Conservation (phyloP, 1,139 yeast genomes). For the Debaryomyces sp. region DNA sequence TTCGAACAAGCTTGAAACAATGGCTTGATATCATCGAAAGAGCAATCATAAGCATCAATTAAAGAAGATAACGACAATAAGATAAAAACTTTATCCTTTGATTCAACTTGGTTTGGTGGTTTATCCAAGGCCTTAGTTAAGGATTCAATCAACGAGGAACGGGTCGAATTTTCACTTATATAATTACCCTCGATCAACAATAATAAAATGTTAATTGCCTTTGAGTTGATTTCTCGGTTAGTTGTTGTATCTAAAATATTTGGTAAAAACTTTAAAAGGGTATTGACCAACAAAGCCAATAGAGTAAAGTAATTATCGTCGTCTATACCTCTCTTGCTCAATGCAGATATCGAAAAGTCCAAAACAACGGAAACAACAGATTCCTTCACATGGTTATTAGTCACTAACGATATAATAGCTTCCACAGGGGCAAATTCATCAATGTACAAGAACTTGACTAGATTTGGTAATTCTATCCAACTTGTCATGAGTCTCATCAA, state of each 20-base stretch:
- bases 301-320: constrained; percentile 51
- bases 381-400: constrained; percentile 63
- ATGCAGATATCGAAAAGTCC: constrained; percentile 54
- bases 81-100: constrained; percentile 59
- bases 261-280: constrained; percentile 55
- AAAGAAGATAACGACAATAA: constrained; percentile 60
- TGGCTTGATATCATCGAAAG: constrained; percentile 53
- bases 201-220: constrained; percentile 56
- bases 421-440: constrained; percentile 58
- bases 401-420: constrained; percentile 59
- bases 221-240: constrained; percentile 53
- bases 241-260: constrained; percentile 43
- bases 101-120: constrained; percentile 56
- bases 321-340: constrained; percentile 36
- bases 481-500: constrained; percentile 66
- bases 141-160: constrained; percentile 57
- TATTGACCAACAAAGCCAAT: constrained; percentile 58
- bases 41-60: constrained; percentile 54
- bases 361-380: constrained; percentile 61
- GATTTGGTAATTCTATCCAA: constrained; percentile 57
- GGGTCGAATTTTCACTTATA: constrained; percentile 59
- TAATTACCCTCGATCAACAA: constrained; percentile 61
- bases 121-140: constrained; percentile 65
- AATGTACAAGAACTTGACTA: constrained; percentile 55
- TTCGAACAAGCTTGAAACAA: constrained; percentile 61